Conservation (phyloP, 176 grass and related monocot genomes). For the Musa itinerans region DNA sequence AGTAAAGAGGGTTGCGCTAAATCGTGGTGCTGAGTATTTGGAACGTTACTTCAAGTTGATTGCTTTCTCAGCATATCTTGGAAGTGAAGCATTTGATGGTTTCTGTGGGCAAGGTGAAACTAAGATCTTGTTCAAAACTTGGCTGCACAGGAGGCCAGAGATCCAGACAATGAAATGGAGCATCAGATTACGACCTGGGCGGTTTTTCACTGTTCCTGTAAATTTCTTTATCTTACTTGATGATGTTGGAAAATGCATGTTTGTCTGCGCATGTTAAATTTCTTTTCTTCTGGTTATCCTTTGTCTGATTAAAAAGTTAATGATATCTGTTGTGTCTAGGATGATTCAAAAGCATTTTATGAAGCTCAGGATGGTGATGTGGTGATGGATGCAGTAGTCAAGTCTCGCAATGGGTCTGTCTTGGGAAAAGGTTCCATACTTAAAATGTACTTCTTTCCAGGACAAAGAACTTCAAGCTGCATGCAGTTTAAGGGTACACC, state of each 20-base stretch:
- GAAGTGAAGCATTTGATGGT: constrained; percentile 91
- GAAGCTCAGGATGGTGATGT: constrained; percentile 60
- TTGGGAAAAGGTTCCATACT: constrained; percentile 96
- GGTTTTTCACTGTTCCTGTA: constrained; percentile 78
- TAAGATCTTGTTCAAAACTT: constrained; percentile 83
- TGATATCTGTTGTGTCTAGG: constrained; percentile 40
- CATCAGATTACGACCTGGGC: constrained; percentile 92
- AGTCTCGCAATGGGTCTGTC: constrained; percentile 84
- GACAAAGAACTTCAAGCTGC: constrained; percentile 65
- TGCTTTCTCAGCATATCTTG: constrained; percentile 91
- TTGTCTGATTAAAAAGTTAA: neutral
- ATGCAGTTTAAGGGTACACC: constrained; percentile 68
- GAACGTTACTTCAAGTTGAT: constrained; percentile 97
- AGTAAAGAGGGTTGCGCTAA: constrained; percentile 89
- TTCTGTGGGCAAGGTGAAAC: constrained; percentile 74
- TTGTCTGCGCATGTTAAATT: neutral
- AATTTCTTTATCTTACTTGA: constrained; percentile 29
- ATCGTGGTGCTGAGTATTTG: constrained; percentile 89
- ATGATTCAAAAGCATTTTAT: constrained; percentile 55
- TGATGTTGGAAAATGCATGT: neutral
- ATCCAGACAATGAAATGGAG: constrained; percentile 99
- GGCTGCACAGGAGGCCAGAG: constrained; percentile 79
- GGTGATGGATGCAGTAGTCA: constrained; percentile 79
- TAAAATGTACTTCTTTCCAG: constrained; percentile 96
- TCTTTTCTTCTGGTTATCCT: neutral